Percentiles rank a stretch among this genome's conserved stretches.
Conservation (phyloP, 2,329 filamentous ascomycete genomes). For the Phoma herbarum region DNA sequence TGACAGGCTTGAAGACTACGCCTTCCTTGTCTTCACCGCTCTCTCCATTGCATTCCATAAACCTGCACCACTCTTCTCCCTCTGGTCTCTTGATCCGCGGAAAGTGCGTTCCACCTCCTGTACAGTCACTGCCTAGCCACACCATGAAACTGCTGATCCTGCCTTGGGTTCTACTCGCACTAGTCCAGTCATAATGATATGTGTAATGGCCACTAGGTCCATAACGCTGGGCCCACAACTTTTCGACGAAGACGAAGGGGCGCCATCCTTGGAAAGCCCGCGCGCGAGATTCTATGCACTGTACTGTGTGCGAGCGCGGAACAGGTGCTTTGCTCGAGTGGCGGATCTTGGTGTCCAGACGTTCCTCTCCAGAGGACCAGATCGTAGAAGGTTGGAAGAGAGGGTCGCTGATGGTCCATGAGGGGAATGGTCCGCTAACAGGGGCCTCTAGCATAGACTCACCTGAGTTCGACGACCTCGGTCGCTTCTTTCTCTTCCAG, state of each 20-base stretch:
- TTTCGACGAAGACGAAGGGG: conserved; percentile 65
- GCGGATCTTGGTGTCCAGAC: conserved; percentile 59
- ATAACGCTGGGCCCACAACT: conserved; percentile 68
- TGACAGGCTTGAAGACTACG: conserved; percentile 66
- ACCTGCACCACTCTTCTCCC: conserved; percentile 63
- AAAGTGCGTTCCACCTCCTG: conserved; percentile 69
- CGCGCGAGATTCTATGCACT: conserved; percentile 67
- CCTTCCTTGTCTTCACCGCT: conserved; percentile 50
- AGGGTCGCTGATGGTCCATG: conserved; percentile 46
- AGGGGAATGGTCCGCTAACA: neutral
- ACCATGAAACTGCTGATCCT: conserved; percentile 70
- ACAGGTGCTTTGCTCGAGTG: conserved; percentile 61
- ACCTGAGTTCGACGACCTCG: conserved; percentile 65
- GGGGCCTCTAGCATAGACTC: conserved; percentile 13
- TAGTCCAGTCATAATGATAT: conserved; percentile 65
- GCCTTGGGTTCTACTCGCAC: conserved; percentile 47
- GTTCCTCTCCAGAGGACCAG: conserved; percentile 59
- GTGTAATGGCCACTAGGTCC: conserved; percentile 65
- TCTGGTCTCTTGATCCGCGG: conserved; percentile 59
- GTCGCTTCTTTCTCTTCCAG: conserved; percentile 58
- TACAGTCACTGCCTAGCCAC: conserved; percentile 61
- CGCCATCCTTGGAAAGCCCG: conserved; percentile 69
- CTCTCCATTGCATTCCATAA: conserved; percentile 61
- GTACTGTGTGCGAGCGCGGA: conserved; percentile 56
- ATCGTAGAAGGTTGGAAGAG: conserved; percentile 65